Base-by-base conservation (phyloP, 2,329 filamentous ascomycete genomes). In the Corinectria fuckeliana region DNA sequence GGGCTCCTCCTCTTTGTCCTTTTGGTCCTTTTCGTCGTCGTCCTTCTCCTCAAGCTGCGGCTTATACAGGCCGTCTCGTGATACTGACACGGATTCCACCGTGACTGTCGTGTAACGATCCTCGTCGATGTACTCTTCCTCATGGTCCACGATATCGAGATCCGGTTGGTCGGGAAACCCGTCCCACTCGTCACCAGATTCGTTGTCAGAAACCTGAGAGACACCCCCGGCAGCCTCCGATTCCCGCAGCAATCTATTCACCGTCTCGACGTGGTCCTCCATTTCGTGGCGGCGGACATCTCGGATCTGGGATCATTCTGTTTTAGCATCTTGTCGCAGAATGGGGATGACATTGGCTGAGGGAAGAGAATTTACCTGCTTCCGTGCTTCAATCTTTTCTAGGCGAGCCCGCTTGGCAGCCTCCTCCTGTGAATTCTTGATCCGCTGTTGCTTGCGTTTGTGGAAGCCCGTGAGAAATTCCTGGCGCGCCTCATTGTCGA, bases 401-500 rank as follows among this genome's bases (percentile, higher is more conserved):
- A 93, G 86, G 49, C 89, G 87, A 47, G 89, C 92, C 73, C 85
- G 88, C 76, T 92, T 90, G 44, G 86, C 88, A 3, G 92, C 91
- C 68, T 90, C 83, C 67, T 95, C 92, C 72, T 95, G 91, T 2
- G 94, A 94, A 76, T 89, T 82, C 79, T 96, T 96, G 66, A 89
- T 88, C 34, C 95, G 86, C 75, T 92, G 90, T 52, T 91, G 80
- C 77, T 97, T 98, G 76, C 95, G 90, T 83, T 98, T 99, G 81
- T 94, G 93, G 78, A 99, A 99, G 3, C 95, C 95, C 0, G 93
- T 97, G 58, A 99, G 83, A 74, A 91, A 99, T 72, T 98, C 93
- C 65, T 90, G 81, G 65, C 95, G 89, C 44, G 91, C 91, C 61
- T 84, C 82, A 61, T 84, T 79, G 78, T 99, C 93, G 78, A 98